Evolutionary conservation across 306 rosid genomes (phyloP), one percentile per base, ranked within the genome.

Genomic region (Cotoneaster glaucophyllus): DNA sequence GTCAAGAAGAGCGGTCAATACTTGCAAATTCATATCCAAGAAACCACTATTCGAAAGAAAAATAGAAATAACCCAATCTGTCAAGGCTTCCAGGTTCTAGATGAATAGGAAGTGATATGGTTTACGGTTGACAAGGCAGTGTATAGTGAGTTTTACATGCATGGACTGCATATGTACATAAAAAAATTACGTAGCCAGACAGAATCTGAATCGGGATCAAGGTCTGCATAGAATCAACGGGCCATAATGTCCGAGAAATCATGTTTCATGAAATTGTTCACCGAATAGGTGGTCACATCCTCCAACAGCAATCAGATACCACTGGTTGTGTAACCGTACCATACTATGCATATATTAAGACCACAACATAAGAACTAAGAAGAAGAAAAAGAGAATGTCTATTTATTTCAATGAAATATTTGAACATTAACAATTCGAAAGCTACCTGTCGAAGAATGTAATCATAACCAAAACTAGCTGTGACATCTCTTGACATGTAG

Each of bases 401-500:
- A 26, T 14, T 26, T 48, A 50, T 48, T 48, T 59, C 73, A 26
- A 50, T 17, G 41, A 48, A 48, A 29, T 85, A 86, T 28, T 39
- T 43, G 18, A 19, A 6, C 6, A 28, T 10, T 21, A 12, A 74
- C 6, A 28, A 28, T 4, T 39, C 24, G 22, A 44, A 39, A 48
- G 48, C 61, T 63, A 74, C 99, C 97, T 96, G 98, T 87, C 98
- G 85, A 69, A 96, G 97, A 77, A 96, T 96, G 87, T 92, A 90
- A 81, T 96, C 98, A 63, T 96, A 93, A 75, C 99, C 99, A 78
- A 90, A 68, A 84, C 97, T 88, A 48, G 98, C 87, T 5, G 96
- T 89, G 77, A 87, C 97, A 1, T 96, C 98, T 87, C 87, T 88
- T 66, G 99, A 89, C 90, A 88, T 82, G 91, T 96, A 89, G 85